Conservation (phyloP, 148 eudicot species). For the Nepenthes mirabilis region DNA sequence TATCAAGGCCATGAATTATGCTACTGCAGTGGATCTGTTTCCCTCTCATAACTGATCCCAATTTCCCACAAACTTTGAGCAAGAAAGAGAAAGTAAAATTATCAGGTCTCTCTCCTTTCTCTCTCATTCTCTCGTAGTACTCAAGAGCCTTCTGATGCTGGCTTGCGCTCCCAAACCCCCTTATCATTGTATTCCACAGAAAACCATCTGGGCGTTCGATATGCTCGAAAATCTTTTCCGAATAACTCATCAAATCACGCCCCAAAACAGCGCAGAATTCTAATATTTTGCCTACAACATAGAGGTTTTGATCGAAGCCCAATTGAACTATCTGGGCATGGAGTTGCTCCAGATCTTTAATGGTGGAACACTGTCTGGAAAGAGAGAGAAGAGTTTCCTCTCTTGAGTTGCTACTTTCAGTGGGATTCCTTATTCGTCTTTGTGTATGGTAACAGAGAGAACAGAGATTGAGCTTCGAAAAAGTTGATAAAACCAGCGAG, state of each 20-base stretch:
- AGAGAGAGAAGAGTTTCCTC: conserved; percentile 13
- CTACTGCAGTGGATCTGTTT: conserved; percentile 32
- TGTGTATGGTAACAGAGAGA: conserved; percentile 1
- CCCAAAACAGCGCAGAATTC: conserved; percentile 17
- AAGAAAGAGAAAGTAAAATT: conserved; percentile 21
- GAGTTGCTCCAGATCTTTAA: conserved; percentile 11
- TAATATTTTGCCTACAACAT: conserved; percentile 18
- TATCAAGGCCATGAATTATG: conserved; percentile 30
- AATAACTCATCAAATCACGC: conserved; percentile 16
- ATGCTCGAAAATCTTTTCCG: conserved; percentile 9
- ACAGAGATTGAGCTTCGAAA: conserved; percentile 3
- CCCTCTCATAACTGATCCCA: conserved; percentile 25
- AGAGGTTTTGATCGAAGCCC: conserved; percentile 15
- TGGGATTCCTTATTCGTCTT: background rate
- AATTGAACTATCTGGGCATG: conserved; percentile 16
- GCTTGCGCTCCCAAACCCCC: conserved; percentile 20
- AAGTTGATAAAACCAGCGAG: conserved; percentile 1
- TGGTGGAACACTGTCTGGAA: conserved; percentile 14
- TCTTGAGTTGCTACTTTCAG: conserved; percentile 3
- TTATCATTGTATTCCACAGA: conserved; percentile 26
- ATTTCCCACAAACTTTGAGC: conserved; percentile 20
- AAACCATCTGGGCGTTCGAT: conserved; percentile 23
- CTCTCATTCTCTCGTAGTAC: conserved; percentile 14
- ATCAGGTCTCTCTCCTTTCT: conserved; percentile 12
- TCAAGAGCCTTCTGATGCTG: conserved; percentile 8